Conservation (phyloP, 164 flowering plant species). For the Cinnamomum micranthum region DNA sequence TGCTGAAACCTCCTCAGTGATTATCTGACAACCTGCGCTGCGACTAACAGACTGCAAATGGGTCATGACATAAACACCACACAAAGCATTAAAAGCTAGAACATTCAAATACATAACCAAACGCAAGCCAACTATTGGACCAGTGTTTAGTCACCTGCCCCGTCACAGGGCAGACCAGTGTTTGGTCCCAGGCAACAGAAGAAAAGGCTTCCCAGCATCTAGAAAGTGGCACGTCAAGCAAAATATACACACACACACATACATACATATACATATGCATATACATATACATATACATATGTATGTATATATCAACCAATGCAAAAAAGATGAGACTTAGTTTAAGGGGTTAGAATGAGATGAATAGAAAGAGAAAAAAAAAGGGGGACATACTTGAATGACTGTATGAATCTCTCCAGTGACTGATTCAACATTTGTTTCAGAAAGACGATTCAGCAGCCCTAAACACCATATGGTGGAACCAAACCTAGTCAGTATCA, state of each 20-base stretch:
- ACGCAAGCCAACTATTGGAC: too few relatives aligned
- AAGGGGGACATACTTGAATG: conserved; percentile 36
- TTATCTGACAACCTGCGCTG: conserved; percentile 56
- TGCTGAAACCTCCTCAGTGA: conserved; percentile 71
- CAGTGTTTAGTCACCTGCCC: too few relatives aligned
- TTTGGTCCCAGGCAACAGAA: too few relatives aligned
- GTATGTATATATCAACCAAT: too few relatives aligned
- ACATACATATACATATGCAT: too few relatives aligned
- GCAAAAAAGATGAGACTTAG: too few relatives aligned
- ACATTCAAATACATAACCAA: neutral
- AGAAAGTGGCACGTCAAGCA: neutral
- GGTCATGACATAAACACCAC: conserved; percentile 5
- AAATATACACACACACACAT: too few relatives aligned
- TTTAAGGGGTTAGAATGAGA: neutral
- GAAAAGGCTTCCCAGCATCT: too few relatives aligned
- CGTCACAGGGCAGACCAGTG: too few relatives aligned
- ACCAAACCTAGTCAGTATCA: neutral
- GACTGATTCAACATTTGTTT: conserved; percentile 77
- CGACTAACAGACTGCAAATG: conserved; percentile 60
- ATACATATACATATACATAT: too few relatives aligned
- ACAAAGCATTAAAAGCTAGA: neutral
- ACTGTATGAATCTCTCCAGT: conserved; percentile 65
- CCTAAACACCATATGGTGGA: conserved; percentile 36
- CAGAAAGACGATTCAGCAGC: conserved; percentile 80
- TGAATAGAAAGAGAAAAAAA: neutral